Conservation (phyloP, 2,329 filamentous ascomycete genomes). For the Monosporascus sp. region DNA sequence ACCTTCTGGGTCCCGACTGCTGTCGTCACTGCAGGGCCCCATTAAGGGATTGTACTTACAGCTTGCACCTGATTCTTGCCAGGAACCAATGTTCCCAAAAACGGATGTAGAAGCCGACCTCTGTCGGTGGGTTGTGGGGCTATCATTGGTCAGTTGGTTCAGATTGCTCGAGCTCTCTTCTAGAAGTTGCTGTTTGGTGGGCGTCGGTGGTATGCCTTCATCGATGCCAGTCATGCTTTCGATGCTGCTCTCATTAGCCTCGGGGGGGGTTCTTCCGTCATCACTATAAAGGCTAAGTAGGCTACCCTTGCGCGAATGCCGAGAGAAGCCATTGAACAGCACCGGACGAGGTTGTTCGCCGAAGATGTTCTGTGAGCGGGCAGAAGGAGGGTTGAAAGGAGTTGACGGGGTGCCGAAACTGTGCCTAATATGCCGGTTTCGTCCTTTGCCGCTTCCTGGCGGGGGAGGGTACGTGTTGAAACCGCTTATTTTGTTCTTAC, state of each 20-base stretch:
- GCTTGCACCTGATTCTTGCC: slow-evolving; percentile 20
- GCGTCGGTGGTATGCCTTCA: slow-evolving; percentile 81
- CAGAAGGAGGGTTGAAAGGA: slow-evolving; percentile 63
- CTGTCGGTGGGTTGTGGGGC: slow-evolving; percentile 43
- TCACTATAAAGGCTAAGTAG: slow-evolving; percentile 78
- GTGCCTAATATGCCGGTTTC: slow-evolving; percentile 59
- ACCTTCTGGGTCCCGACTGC: slow-evolving; percentile 10
- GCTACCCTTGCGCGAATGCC: slow-evolving; percentile 55
- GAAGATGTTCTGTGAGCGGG: slow-evolving; percentile 41
- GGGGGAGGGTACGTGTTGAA: slow-evolving; percentile 62
- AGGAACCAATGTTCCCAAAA: slow-evolving; percentile 20
- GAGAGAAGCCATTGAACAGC: slow-evolving; percentile 57
- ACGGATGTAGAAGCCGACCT: slow-evolving; percentile 37
- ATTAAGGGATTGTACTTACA: slow-evolving; percentile 39
- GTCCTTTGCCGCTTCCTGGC: slow-evolving; percentile 55
- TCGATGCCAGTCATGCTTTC: slow-evolving; percentile 39
- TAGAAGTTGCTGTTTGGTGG: slow-evolving; percentile 66
- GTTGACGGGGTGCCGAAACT: slow-evolving; percentile 77
- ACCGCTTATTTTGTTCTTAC: slow-evolving; percentile 74
- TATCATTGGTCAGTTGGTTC: slow-evolving; percentile 36
- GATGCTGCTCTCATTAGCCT: slow-evolving; percentile 13
- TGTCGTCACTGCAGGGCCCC: slow-evolving; percentile 11
- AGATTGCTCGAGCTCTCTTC: slow-evolving; percentile 30
- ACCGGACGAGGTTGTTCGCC: slow-evolving; percentile 56
- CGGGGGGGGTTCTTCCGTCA: slow-evolving; percentile 57